These are phyloP conservation scores for Hirsutella thompsonii DNA, from an alignment of 2,329 filamentous ascomycete genomes.

Conservation along the genomic window DNA sequence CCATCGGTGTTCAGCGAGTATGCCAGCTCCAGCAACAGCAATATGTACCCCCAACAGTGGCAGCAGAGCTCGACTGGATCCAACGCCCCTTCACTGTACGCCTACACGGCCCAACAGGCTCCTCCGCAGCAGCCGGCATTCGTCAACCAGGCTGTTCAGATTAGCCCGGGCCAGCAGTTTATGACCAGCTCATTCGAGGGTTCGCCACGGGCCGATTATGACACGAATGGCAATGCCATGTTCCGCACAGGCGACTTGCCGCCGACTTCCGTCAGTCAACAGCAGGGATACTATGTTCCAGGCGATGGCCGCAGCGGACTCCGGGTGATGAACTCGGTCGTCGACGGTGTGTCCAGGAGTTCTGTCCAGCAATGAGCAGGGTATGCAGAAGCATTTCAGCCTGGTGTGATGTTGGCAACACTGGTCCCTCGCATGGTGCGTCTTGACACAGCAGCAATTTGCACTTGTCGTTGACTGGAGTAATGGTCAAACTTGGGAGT, in stretches of 20 bases:
- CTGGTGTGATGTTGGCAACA: neutral
- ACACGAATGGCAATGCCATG: constrained; percentile 15
- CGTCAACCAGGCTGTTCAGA: constrained; percentile 16
- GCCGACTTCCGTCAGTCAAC: constrained; percentile 14
- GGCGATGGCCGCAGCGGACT: constrained; percentile 19
- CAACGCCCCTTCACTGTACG: constrained; percentile 29
- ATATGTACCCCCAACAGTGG: constrained; percentile 31
- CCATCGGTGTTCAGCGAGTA: constrained; percentile 36
- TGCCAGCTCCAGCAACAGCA: constrained; percentile 20
- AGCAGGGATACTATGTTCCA: constrained; percentile 20
- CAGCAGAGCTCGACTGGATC: constrained; percentile 28
- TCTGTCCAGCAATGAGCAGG: constrained; percentile 3
- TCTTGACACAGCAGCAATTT: too few relatives aligned
- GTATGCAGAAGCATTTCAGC: too few relatives aligned
- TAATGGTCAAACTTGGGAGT: too few relatives aligned
- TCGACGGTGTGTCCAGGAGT: constrained; percentile 15
- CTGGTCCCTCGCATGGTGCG: neutral
- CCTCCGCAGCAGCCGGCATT: constrained; percentile 17
- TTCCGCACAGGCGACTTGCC: constrained; percentile 19
- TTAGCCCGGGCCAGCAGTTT: constrained; percentile 20
- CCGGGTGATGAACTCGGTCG: constrained; percentile 14
- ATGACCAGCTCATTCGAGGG: constrained; percentile 21
- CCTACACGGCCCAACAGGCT: constrained; percentile 27
- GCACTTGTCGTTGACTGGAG: too few relatives aligned
- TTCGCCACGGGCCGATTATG: constrained; percentile 19